Conservation (phyloP, 1,284 basidiomycete species). For the Rhodotorula mucilaginosa region DNA sequence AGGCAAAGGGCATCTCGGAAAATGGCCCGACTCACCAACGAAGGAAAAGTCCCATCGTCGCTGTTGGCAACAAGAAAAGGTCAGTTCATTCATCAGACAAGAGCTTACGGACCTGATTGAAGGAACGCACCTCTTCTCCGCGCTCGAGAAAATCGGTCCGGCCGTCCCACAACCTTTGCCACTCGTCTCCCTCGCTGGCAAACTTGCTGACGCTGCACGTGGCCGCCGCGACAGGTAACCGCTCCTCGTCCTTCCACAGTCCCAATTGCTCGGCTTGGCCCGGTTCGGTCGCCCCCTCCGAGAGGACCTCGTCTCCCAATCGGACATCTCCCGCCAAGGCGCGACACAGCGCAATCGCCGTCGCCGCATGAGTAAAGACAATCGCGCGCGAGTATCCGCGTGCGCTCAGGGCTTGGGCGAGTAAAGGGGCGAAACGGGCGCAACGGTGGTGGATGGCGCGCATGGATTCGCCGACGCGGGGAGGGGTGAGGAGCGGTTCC, state of each 20-base stretch:
- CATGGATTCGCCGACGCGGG: slow-evolving; percentile 69
- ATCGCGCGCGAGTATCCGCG: slow-evolving; percentile 58
- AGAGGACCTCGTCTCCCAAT: background rate
- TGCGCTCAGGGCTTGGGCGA: slow-evolving; percentile 54
- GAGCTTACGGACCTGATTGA: too few species aligned
- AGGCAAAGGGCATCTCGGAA: too few species aligned
- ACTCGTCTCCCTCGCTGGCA: background rate
- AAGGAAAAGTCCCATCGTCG: slow-evolving; percentile 39
- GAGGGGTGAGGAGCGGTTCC: slow-evolving; percentile 63
- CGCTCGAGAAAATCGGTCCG: slow-evolving; percentile 26
- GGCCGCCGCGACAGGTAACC: slow-evolving; percentile 17
- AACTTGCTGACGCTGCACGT: slow-evolving; percentile 35
- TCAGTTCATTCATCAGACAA: background rate
- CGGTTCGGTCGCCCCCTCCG: background rate
- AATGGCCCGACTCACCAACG: slow-evolving; percentile 20
- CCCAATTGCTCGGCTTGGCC: slow-evolving; percentile 7
- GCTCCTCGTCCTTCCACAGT: slow-evolving; percentile 20
- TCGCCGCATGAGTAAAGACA: slow-evolving; percentile 75
- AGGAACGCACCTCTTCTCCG: slow-evolving; percentile 29
- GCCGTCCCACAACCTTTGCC: slow-evolving; percentile 32
- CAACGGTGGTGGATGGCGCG: slow-evolving; percentile 63
- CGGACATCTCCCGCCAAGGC: slow-evolving; percentile 59
- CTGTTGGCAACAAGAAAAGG: background rate
- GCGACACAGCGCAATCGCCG: slow-evolving; percentile 66
- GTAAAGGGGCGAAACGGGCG: slow-evolving; percentile 57